Conservation (phyloP, 2,329 filamentous ascomycete genomes). For the Apiospora arundinis region DNA sequence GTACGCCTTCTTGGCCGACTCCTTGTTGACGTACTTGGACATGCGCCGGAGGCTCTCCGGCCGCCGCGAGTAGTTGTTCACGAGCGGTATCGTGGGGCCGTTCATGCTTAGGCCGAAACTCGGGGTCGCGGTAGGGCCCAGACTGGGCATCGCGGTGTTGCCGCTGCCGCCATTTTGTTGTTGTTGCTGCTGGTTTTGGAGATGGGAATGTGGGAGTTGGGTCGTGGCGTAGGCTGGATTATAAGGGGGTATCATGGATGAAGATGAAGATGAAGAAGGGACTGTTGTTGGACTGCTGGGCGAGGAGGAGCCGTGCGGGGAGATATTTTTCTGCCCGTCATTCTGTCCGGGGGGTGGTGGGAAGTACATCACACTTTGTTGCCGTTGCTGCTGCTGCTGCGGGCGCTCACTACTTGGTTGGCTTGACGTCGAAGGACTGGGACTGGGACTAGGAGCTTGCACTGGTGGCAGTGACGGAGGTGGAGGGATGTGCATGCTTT, state of each 20-base stretch:
- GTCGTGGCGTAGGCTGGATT: constrained; percentile 9
- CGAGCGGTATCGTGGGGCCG: constrained; percentile 9
- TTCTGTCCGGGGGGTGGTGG: neutral
- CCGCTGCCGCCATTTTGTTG: neutral
- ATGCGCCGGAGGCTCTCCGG: neutral
- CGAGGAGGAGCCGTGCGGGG: neutral
- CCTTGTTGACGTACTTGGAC: constrained; percentile 21
- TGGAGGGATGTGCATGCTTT: neutral
- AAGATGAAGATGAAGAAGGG: neutral
- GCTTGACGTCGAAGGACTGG: neutral
- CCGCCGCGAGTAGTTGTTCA: neutral
- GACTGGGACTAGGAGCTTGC: neutral
- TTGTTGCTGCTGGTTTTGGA: neutral
- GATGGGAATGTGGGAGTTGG: neutral
- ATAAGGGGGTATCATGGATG: constrained; percentile 3
- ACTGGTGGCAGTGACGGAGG: neutral
- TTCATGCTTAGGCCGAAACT: constrained; percentile 17
- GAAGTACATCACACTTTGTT: neutral
- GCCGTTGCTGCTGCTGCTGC: neutral
- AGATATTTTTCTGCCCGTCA: neutral
- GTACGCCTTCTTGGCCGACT: constrained; percentile 24
- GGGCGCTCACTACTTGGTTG: neutral
- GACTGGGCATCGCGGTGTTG: neutral
- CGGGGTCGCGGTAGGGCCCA: constrained; percentile 11
- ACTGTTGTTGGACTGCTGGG: neutral